Evolutionary conservation across 805 yeast genomes (phyloP), one percentile per base, ranked within the genome.

Genomic region (Zygosaccharomyces rouxii): DNA sequence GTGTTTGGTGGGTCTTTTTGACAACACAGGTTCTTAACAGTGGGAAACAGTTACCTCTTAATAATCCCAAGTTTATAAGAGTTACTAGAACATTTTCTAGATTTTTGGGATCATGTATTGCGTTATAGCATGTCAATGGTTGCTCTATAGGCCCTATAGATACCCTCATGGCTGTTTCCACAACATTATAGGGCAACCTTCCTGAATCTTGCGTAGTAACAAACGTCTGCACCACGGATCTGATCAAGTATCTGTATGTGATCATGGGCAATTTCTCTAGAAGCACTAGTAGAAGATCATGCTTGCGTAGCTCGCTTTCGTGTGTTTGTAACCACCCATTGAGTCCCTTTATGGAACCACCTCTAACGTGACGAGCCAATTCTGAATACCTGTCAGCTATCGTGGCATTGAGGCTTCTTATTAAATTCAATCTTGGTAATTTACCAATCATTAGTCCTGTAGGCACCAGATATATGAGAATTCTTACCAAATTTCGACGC

Each of bases 391-490:
- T 59, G 26, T 52, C 70, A 28, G 64, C 53, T 11, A 71, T 53
- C 5, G 47, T 62, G 55, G 37, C 51, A 38, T 51, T 67, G 50
- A 56, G 56, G 39, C 39, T 40, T 14, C 49, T 54, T 14, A 70
- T 44, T 10, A 69, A 19, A 2, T 47, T 53, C 10, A 64, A 59
- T 23, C 68, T 66, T 0, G 87, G 86, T 11, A 69, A 50, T 42
- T 75, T 74, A 0, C 89, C 89, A 35, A 80, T 69, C 1, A 81
- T 59, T 6, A 83, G 60, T 2, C 80, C 72, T 0, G 76, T 67
- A 0, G 88, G 83, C 1, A 82, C 52, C 35, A 83, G 64, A 48
- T 74, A 74, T 28, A 71, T 67, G 29, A 83, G 62, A 5, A 82
- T 70, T 31, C 67, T 60, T 11, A 70, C 63, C 35, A 62, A 21